Evolutionary conservation across 2,329 filamentous ascomycete genomes (phyloP).

Genomic region (Aspergillus piperis): DNA sequence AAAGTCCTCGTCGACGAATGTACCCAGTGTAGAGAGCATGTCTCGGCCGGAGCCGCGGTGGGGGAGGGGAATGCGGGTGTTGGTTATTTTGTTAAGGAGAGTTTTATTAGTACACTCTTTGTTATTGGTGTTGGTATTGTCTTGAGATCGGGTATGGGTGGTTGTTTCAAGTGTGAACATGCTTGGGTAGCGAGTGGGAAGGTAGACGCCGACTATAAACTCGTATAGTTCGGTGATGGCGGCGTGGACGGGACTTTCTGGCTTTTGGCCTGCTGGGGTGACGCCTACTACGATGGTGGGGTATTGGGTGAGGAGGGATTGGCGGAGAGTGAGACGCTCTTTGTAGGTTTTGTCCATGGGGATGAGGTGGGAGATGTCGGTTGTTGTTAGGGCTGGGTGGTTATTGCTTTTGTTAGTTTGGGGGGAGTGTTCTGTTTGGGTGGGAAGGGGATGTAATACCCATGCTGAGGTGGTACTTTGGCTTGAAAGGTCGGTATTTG

Average conservation of each 20-base stretch:
- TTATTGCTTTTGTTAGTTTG: conserved; percentile 5
- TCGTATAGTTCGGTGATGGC: conserved; percentile 60
- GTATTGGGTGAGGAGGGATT: conserved; percentile 49
- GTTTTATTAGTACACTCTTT: conserved; percentile 15
- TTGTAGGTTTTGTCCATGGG: conserved; percentile 62
- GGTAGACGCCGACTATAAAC: conserved; percentile 57
- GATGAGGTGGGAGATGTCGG: conserved; percentile 56
- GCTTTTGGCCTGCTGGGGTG: conserved; percentile 39
- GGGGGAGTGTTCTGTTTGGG: not conserved
- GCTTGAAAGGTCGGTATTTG: conserved; percentile 60
- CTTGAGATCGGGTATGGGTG: conserved; percentile 4
- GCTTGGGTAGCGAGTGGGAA: conserved; percentile 58
- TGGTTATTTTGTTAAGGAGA: conserved; percentile 51
- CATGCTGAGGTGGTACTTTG: conserved; percentile 66
- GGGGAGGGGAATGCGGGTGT: conserved; percentile 38
- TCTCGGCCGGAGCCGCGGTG: conserved; percentile 13
- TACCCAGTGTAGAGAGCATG: conserved; percentile 50
- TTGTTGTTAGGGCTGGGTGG: conserved; percentile 53
- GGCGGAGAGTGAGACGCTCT: conserved; percentile 53
- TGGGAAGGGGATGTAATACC: conserved; percentile 38
- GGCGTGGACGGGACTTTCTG: conserved; percentile 31
- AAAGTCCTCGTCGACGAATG: conserved; percentile 62
- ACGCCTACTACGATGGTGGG: conserved; percentile 44
- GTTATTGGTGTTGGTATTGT: not conserved
- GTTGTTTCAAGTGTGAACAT: conserved; percentile 48